Evolutionary conservation across 2,329 filamentous ascomycete genomes (phyloP), one percentile per base, ranked within the genome.

Genomic region (Acrocalymma vagum): DNA sequence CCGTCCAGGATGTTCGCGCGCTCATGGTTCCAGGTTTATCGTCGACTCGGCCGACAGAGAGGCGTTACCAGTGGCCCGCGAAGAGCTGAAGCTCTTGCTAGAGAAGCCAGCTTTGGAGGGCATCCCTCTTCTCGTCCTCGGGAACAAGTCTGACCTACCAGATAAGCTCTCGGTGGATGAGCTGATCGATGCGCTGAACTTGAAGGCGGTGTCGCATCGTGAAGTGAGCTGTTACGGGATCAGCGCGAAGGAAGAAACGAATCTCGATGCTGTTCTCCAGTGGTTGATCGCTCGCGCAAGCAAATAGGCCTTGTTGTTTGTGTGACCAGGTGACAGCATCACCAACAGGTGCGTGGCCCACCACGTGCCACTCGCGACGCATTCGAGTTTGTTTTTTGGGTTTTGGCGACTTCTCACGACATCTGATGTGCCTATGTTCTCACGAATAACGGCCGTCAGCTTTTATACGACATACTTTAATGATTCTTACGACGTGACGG

Each of bases 201-300:
- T 99, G 42, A 95, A 94, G 70, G 84, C 83, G 57, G 91, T 99
- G 69, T 88, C 86, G 45, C 87, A 90, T 62, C 89, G 94, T 39
- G 94, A 99, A 72, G 93, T 99, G 58, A 96, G 90, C 75, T 97
- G 94, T 75, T 99, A 99, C 72, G 93, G 93, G 48, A 96, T 99
- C 75, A 96, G 92, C 70, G 94, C 93, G 47, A 97, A 97, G 73
- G 93, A 97, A 70, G 94, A 99, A 75, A 99, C 93, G 42, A 99
- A 99, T 74, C 84, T 99, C 53, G 93, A 99, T 66, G 94, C 93
- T 6, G 94, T 99, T 36, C 79, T 99, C 61, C 89, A 96, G 69
- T 99, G 94, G 89, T 78, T 99, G 69, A 93, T 99, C 71, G 93
- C 91, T 57, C 88, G 89, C 70, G 87, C 91, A 51, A 90, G 59